Evolutionary conservation across 768 basidiomycete genomes (phyloP).

Genomic region (Boletus subcaerulescens): DNA sequence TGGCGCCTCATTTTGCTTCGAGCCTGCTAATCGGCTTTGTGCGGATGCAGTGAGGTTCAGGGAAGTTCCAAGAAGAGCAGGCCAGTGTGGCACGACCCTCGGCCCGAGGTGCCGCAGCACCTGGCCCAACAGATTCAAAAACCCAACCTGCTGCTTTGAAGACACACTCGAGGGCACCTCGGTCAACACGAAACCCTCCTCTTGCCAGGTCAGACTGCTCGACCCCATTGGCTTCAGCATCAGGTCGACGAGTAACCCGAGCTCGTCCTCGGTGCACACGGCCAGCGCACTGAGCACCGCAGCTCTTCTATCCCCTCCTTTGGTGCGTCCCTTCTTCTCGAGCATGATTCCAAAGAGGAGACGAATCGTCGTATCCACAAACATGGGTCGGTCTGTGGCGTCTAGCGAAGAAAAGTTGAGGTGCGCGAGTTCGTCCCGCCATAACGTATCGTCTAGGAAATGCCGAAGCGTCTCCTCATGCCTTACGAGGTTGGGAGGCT

Average conservation of each 20-base stretch:
- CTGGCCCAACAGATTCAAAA: slow-evolving; percentile 79
- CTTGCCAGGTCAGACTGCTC: slow-evolving; percentile 24
- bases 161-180: slow-evolving; percentile 35
- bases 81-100: slow-evolving; percentile 68
- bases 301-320: slow-evolving; percentile 62
- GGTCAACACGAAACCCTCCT: slow-evolving; percentile 28
- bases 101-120: slow-evolving; percentile 81
- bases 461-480: slow-evolving; percentile 64
- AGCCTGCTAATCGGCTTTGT: slow-evolving; percentile 50
- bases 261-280: slow-evolving; percentile 69
- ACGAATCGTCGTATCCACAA: slow-evolving; percentile 69
- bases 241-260: slow-evolving; percentile 74
- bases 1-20: slow-evolving; percentile 22
- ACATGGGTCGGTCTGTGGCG: slow-evolving; percentile 53
- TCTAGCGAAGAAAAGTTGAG: slow-evolving; percentile 65
- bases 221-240: slow-evolving; percentile 76
- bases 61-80: slow-evolving; percentile 64
- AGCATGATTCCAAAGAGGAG: slow-evolving; percentile 87
- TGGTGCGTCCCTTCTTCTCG: slow-evolving; percentile 67
- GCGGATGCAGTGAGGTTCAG: slow-evolving; percentile 65
- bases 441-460: slow-evolving; percentile 80
- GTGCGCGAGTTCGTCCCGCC: slow-evolving; percentile 82
- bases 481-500: slow-evolving; percentile 49
- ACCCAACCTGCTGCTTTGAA: slow-evolving; percentile 77
- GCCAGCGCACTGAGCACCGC: slow-evolving; percentile 73